phyloP scores from a whole-genome alignment of 345 rosid species.

The Nasturtium officinale region DNA sequence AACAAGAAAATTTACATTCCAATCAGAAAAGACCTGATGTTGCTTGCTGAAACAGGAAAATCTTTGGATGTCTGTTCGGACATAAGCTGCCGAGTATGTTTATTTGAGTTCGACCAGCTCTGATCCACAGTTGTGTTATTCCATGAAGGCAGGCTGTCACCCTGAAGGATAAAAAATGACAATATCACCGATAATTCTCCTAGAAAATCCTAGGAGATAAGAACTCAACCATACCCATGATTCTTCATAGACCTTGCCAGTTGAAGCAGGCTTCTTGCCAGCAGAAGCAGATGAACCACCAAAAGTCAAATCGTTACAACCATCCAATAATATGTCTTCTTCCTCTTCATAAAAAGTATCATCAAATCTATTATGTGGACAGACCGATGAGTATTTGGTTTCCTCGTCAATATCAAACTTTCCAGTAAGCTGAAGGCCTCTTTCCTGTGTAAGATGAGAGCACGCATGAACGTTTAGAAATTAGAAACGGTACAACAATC shows the following conservation, averaged over 20 bases:
- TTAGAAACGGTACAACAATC: background rate
- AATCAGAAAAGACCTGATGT: constrained; percentile 55
- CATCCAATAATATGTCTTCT: constrained; percentile 69
- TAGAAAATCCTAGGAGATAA: constrained; percentile 32
- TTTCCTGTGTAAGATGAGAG: constrained; percentile 60
- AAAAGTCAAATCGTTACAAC: constrained; percentile 64
- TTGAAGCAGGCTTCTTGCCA: constrained; percentile 41
- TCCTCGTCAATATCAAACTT: constrained; percentile 78
- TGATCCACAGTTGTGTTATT: constrained; percentile 46
- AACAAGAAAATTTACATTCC: background rate
- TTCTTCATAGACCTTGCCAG: constrained; percentile 51
- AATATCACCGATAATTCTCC: constrained; percentile 28
- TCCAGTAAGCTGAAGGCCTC: constrained; percentile 70
- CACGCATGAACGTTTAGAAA: constrained; percentile 21
- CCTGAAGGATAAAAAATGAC: constrained; percentile 51
- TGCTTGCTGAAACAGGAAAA: constrained; percentile 46
- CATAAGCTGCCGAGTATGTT: constrained; percentile 49
- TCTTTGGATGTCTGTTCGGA: constrained; percentile 50
- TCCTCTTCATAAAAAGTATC: constrained; percentile 71
- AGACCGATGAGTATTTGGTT: constrained; percentile 81
- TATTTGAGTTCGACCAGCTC: constrained; percentile 43
- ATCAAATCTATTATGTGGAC: constrained; percentile 54
- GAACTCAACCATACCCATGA: constrained; percentile 44
- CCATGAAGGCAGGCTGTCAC: constrained; percentile 53
- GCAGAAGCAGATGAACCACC: constrained; percentile 56